These are phyloP conservation scores for Xylaria sp. DNA, from an alignment of 2,329 filamentous ascomycete species.

Conservation along the genomic window DNA sequence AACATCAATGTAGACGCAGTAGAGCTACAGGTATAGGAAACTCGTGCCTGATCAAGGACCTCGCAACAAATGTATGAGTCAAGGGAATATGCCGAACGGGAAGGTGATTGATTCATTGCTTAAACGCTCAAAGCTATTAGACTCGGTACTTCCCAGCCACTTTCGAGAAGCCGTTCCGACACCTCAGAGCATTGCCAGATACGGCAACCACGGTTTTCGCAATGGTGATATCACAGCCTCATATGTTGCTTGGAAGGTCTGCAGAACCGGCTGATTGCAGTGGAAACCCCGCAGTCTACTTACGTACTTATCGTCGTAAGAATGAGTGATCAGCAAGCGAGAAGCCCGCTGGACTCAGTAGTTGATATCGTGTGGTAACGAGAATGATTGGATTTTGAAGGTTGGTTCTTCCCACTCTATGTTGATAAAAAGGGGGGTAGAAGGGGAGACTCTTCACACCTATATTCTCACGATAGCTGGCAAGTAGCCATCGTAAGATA, in stretches of 20 bases:
- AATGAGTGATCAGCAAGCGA: neutral
- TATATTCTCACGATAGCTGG: too few relatives aligned
- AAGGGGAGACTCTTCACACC: too few relatives aligned
- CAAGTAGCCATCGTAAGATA: neutral
- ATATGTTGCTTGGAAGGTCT: neutral
- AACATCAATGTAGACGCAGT: neutral
- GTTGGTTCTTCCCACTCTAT: too few relatives aligned
- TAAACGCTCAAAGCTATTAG: neutral
- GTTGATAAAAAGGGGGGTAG: too few relatives aligned
- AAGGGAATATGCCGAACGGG: neutral
- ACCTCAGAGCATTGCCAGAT: neutral
- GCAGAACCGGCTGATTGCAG: neutral
- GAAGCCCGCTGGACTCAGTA: neutral
- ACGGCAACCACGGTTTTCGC: neutral
- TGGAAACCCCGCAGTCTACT: neutral
- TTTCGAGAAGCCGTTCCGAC: neutral
- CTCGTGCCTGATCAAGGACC: neutral
- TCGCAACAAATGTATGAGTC: neutral
- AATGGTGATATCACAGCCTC: neutral
- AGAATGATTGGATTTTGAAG: too few relatives aligned
- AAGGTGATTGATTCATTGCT: neutral
- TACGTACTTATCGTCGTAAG: neutral
- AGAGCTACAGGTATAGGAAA: neutral
- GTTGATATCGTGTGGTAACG: too few relatives aligned
- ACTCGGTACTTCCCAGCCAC: neutral